phyloP scores from a whole-genome alignment of 805 yeast genomes.

The Cyberlindnera japonica region DNA sequence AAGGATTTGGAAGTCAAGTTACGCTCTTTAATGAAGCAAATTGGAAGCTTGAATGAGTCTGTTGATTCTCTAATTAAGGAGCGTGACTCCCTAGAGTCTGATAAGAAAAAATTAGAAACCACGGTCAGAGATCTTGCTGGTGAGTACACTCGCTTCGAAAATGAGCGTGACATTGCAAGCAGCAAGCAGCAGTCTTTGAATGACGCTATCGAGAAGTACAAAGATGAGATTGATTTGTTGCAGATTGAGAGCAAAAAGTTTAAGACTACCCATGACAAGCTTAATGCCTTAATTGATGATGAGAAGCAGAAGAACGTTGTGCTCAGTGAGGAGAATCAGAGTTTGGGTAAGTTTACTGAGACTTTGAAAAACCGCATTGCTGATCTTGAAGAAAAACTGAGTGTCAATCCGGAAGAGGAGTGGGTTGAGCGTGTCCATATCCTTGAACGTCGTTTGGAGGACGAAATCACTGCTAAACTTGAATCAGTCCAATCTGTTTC shows the following conservation, averaged over 20 bases:
- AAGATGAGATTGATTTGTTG: slow-evolving; percentile 29
- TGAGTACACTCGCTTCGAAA: slow-evolving; percentile 36
- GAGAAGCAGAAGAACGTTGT: slow-evolving; percentile 53
- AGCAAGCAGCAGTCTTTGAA: slow-evolving; percentile 19
- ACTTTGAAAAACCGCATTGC: slow-evolving; percentile 45
- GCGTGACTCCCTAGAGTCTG: slow-evolving; percentile 54
- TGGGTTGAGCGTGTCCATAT: slow-evolving; percentile 57
- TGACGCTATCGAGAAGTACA: slow-evolving; percentile 25
- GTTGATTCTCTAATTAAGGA: slow-evolving; percentile 60
- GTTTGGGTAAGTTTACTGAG: slow-evolving; percentile 51
- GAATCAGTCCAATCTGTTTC: slow-evolving; percentile 50
- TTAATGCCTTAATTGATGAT: slow-evolving; percentile 29
- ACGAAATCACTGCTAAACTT: slow-evolving; percentile 43
- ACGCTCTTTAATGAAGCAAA: slow-evolving; percentile 47
- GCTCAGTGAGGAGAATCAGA: slow-evolving; percentile 62
- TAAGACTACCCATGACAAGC: slow-evolving; percentile 23
- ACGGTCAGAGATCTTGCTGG: slow-evolving; percentile 39
- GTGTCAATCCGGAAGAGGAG: slow-evolving; percentile 47
- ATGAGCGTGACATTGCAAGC: slow-evolving; percentile 27
- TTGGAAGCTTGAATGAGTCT: slow-evolving; percentile 51
- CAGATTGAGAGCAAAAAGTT: slow-evolving; percentile 29
- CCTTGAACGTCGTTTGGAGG: slow-evolving; percentile 48
- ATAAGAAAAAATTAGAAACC: slow-evolving; percentile 44
- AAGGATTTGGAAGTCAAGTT: slow-evolving; percentile 44
- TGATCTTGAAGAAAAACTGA: slow-evolving; percentile 45